A percentile compares a stretch with the other conserved stretches of the same genome.
These are phyloP conservation scores for Monilinia vaccinii-corymbosi DNA, from an alignment of 2,329 filamentous ascomycete species.

Conservation along the genomic window DNA sequence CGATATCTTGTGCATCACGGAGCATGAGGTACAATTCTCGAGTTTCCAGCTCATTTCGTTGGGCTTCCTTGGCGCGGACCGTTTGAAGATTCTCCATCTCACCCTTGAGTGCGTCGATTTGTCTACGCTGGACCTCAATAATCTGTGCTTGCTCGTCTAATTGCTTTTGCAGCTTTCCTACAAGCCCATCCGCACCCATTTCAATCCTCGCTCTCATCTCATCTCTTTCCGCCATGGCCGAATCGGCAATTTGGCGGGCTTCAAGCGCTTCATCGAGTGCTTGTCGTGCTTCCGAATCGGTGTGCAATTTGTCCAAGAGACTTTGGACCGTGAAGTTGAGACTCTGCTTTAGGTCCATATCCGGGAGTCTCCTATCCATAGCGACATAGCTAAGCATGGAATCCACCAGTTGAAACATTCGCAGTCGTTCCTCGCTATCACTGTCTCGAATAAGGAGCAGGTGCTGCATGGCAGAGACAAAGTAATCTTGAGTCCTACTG, in stretches of 20 bases:
- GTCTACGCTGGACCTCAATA: slow-evolving; percentile 79
- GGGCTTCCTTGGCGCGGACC: slow-evolving; percentile 78
- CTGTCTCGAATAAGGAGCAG: slow-evolving; percentile 86
- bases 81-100: slow-evolving; percentile 83
- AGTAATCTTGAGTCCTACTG: slow-evolving; percentile 86
- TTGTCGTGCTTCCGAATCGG: slow-evolving; percentile 87
- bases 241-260: slow-evolving; percentile 85
- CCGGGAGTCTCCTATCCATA: slow-evolving; percentile 90
- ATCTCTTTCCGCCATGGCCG: slow-evolving; percentile 91
- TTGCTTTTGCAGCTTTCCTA: slow-evolving; percentile 86
- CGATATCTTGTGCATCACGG: slow-evolving; percentile 91
- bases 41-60: slow-evolving; percentile 92
- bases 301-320: slow-evolving; percentile 89
- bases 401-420: slow-evolving; percentile 96
- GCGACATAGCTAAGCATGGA: slow-evolving; percentile 98
- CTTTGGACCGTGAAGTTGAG: slow-evolving; percentile 96
- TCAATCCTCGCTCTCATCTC: slow-evolving; percentile 86
- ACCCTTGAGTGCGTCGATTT: slow-evolving; percentile 79
- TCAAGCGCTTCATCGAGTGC: slow-evolving; percentile 87
- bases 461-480: slow-evolving; percentile 90
- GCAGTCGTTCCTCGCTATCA: slow-evolving; percentile 80
- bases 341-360: slow-evolving; percentile 97
- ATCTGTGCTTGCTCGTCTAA: slow-evolving; percentile 87
- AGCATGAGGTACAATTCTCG: slow-evolving; percentile 97
- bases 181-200: slow-evolving; percentile 84